phyloP scores from a whole-genome alignment of 2,329 filamentous ascomycete genomes.

The Microcera coccophila region DNA sequence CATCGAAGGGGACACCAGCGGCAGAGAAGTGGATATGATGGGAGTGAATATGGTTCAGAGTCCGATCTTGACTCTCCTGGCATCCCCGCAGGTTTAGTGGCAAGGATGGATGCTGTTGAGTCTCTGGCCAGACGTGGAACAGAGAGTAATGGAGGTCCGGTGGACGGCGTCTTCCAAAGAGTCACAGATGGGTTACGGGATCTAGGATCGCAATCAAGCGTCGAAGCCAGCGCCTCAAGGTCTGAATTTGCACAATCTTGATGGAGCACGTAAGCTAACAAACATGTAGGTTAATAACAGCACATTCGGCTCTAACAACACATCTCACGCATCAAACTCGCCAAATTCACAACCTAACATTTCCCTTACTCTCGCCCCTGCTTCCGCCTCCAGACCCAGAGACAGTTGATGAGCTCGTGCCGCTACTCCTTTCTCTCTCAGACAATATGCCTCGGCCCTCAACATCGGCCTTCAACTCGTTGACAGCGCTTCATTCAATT shows the following conservation, averaged over 20 bases:
- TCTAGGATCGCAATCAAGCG: conserved; percentile 66
- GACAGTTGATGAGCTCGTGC: conserved; percentile 64
- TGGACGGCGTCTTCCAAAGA: conserved; percentile 63
- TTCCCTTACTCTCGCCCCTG: conserved; percentile 66
- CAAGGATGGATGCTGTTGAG: conserved; percentile 69
- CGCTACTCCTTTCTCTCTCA: conserved; percentile 61
- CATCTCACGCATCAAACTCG: conserved; percentile 73
- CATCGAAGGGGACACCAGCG: conserved; percentile 48
- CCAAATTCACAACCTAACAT: conserved; percentile 68
- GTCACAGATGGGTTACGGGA: conserved; percentile 67
- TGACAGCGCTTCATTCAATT: conserved; percentile 64
- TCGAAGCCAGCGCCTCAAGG: conserved; percentile 70
- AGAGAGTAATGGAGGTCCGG: conserved; percentile 61
- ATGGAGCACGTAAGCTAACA: conserved; percentile 11
- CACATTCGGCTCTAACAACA: conserved; percentile 69
- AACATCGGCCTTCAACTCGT: conserved; percentile 59
- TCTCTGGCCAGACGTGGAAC: conserved; percentile 62
- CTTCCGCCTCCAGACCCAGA: conserved; percentile 59
- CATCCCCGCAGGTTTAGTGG: conserved; percentile 62
- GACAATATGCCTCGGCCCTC: conserved; percentile 64
- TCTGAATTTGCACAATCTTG: conserved; percentile 32
- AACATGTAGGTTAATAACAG: conserved; percentile 62
- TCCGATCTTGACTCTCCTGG: conserved; percentile 66
- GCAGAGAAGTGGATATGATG: conserved; percentile 60
- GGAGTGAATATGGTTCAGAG: conserved; percentile 70